Conservation (phyloP, 2,329 filamentous ascomycete species). For the Xenoacremonium recifei region DNA sequence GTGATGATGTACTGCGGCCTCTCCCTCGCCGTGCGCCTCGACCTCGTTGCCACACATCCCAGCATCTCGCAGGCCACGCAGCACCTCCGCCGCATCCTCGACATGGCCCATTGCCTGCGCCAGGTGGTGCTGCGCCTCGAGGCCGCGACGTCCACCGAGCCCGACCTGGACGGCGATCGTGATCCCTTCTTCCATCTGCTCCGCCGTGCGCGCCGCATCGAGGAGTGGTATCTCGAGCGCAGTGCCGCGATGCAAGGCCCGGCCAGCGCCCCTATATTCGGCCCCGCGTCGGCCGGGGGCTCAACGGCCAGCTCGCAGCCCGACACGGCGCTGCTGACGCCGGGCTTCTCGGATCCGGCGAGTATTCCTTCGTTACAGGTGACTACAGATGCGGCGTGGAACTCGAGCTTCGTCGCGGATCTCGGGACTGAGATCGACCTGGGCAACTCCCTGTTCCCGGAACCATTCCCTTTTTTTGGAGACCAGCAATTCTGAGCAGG, state of each 20-base stretch:
- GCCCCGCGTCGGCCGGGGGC: no score
- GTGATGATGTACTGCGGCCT: constrained; percentile 31
- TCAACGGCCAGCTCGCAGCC: not conserved
- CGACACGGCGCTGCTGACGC: constrained; percentile 1
- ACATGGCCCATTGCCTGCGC: constrained; percentile 27
- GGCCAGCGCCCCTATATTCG: no score
- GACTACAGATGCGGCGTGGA: constrained; percentile 16
- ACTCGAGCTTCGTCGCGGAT: constrained; percentile 14
- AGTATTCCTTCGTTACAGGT: constrained; percentile 13
- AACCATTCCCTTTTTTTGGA: constrained; percentile 20
- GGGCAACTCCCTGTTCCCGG: constrained; percentile 17
- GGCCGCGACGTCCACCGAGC: constrained; percentile 13
- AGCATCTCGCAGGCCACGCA: constrained; percentile 22
- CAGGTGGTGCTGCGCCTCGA: constrained; percentile 29
- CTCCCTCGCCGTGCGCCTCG: constrained; percentile 28
- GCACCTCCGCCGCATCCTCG: constrained; percentile 28
- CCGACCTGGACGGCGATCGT: constrained; percentile 9
- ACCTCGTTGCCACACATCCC: constrained; percentile 26
- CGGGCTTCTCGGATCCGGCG: constrained; percentile 9
- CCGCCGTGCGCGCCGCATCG: constrained; percentile 16
- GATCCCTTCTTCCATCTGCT: constrained; percentile 26
- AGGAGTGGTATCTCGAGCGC: constrained; percentile 21
- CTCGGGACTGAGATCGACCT: constrained; percentile 16
- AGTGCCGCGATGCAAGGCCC: not conserved
- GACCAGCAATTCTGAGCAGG: constrained; percentile 5